Conservation (phyloP, 805 yeast species). For the Yarrowia sp. region DNA sequence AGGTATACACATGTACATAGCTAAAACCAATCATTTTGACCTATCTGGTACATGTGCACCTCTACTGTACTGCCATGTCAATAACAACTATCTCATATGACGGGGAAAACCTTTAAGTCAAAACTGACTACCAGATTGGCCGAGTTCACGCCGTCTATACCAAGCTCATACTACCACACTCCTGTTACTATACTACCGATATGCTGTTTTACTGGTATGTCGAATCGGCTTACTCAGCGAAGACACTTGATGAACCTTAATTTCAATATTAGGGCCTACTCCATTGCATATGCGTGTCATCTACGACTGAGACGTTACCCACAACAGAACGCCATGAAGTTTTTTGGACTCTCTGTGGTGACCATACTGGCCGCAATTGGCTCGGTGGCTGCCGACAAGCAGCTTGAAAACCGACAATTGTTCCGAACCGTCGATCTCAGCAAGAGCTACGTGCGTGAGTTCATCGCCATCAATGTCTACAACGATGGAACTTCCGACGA, state of each 20-base stretch:
- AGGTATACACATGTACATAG: too few species aligned
- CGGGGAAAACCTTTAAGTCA: too few species aligned
- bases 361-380: slow-evolving; percentile 16
- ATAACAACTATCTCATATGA: too few species aligned
- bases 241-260: too few species aligned
- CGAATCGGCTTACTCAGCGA: not conserved
- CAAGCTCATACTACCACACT: too few species aligned
- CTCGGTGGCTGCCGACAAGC: slow-evolving; percentile 15
- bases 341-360: slow-evolving; percentile 10
- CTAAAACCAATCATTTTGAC: too few species aligned
- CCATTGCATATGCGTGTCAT: slow-evolving; percentile 20
- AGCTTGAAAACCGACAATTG: slow-evolving; percentile 58
- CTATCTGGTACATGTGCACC: too few species aligned
- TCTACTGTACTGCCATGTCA: too few species aligned
- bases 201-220: too few species aligned
- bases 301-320: slow-evolving; percentile 4
- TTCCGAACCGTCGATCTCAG: slow-evolving; percentile 60
- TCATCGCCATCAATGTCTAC: slow-evolving; percentile 50
- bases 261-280: not conserved
- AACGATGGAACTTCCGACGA: slow-evolving; percentile 58
- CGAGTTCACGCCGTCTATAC: too few species aligned
- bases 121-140: too few species aligned
- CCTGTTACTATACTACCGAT: too few species aligned
- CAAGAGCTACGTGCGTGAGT: slow-evolving; percentile 63
- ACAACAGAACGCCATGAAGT: not conserved